Evolutionary conservation across 176 grass and related monocot genomes (phyloP), one percentile per base, ranked within the genome.

Genomic region (Paspalum vaginatum): DNA sequence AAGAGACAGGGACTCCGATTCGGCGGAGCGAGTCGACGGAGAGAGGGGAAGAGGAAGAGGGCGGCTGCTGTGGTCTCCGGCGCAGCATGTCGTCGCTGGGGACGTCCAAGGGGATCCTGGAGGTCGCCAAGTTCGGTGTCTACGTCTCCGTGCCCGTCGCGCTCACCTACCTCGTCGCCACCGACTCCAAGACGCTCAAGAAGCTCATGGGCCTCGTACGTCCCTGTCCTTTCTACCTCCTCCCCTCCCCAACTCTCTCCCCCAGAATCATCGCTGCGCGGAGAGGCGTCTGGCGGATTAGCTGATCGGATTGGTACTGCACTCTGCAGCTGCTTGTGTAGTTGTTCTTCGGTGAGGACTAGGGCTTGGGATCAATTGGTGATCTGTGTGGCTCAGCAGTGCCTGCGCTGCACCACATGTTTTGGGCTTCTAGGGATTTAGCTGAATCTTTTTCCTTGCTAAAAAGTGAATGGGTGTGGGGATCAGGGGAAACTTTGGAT

Each of bases 201-300:
- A 91, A 91, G 71, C 84, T 99, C 75, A 99, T 99, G 92, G 96
- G 86, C n/a, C 79, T 93, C 61, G 90, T 95, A 87, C n/a, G 76
- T 76, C 0, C 51, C 44, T 16, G 25, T 9, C 8, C 37, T 6
- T 22, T 4, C 18, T 7, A 10, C 11, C 10, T 42, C 20, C 2
- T 40, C 47, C 44, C 1, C 16, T 26, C 55, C 9, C 27, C 9
- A 2, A 13, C 18, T 40, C 39, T 17, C 41, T 6, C 9, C 6
- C 11, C 22, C 42, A 11, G 8, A 20, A 32, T 27, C 42, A 58
- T 22, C 52, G 15, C 43, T 69, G 24, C 24, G 51, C 22, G 56
- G 18, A 53, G 21, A 77, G 17, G 25, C 7, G 16, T 0, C 66
- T 46, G 26, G 11, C 14, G 56, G 42, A 75, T 65, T 86, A 26